Evolutionary conservation across 176 grass and related monocot genomes (phyloP), one percentile per base, ranked within the genome.

Genomic region (Tuctoria greenei): DNA sequence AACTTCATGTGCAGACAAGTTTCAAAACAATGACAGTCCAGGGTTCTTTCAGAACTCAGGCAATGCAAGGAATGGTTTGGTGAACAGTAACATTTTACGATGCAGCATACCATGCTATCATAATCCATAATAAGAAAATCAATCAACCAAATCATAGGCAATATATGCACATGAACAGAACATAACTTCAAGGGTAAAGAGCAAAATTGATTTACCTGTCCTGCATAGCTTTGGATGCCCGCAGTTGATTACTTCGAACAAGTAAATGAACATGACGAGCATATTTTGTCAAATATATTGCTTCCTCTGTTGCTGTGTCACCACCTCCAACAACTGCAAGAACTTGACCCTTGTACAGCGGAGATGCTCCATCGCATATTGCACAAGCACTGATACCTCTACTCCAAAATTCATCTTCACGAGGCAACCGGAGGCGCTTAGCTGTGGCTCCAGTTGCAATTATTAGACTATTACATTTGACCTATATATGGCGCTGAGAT

Each of bases 391-490:
- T 99, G 69, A 99, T 95, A 70, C 95, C 95, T 92, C 92, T 92
- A 74, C 95, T 95, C 95, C 95, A 99, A 82, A 99, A 99, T 75
- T 95, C 95, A 78, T 99, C 92, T 81, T 99, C 95, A 71, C 85
- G 91, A 60, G 95, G 95, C 50, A 99, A 86, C 6, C 56, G 45
- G 27, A 99, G 82, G 52, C 89, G 88, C 67, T 92, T 90, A 55
- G 95, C 95, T 69, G 76, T 92, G 10, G 95, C 95, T 80, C 95
- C 95, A 65, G 95, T 99, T 76, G 95, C 95, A 79, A 99, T 86
- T 18, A 99, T 92, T 83, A 99, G 2, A 87, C 87, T 92, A 67
- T 95, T 77, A n/a, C 77, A 95, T 80, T 88, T 99, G 35, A 99
- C 92, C 95, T 99, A 75, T 54, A 87, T 39, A 79, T 45, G 52